phyloP scores from a whole-genome alignment of 345 rosid genomes.

The Acer saccharum region DNA sequence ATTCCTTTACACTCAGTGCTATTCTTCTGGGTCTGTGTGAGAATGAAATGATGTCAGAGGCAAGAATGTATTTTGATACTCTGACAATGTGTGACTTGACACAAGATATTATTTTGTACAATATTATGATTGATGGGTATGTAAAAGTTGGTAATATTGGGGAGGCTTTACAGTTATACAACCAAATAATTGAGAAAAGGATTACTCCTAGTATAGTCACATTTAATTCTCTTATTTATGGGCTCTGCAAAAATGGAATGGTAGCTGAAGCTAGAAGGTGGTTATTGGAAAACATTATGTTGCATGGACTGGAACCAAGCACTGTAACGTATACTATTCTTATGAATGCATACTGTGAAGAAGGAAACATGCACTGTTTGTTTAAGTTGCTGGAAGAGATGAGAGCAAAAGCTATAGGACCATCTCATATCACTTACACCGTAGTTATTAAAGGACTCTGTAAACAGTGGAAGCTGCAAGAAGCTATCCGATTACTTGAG shows the following conservation, averaged over 20 bases:
- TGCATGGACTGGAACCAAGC: conserved; percentile 53
- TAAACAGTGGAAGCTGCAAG: conserved; percentile 42
- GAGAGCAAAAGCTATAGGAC: conserved; percentile 40
- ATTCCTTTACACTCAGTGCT: conserved; percentile 44
- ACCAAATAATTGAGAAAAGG: conserved; percentile 38
- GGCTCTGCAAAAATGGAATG: conserved; percentile 50
- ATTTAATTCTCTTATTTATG: conserved; percentile 67
- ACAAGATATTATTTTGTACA: conserved; percentile 53
- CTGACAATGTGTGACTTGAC: conserved; percentile 37
- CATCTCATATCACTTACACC: conserved; percentile 64
- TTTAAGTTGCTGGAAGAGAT: conserved; percentile 53
- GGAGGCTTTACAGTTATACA: conserved; percentile 56
- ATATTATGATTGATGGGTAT: conserved; percentile 70
- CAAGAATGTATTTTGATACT: conserved; percentile 58
- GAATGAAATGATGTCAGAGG: conserved; percentile 52
- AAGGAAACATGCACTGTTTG: conserved; percentile 37
- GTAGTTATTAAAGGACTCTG: conserved; percentile 68
- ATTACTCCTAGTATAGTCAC: conserved; percentile 60
- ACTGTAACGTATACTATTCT: conserved; percentile 68
- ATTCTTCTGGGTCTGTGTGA: conserved; percentile 60
- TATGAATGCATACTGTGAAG: conserved; percentile 68
- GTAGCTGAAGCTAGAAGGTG: conserved; percentile 45
- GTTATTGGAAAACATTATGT: conserved; percentile 46
- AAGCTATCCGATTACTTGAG: conserved; percentile 45
- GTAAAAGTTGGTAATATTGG: conserved; percentile 50